Evolutionary conservation across 352 stramenopile genomes (phyloP).

Genomic region (Pythium sp.): DNA sequence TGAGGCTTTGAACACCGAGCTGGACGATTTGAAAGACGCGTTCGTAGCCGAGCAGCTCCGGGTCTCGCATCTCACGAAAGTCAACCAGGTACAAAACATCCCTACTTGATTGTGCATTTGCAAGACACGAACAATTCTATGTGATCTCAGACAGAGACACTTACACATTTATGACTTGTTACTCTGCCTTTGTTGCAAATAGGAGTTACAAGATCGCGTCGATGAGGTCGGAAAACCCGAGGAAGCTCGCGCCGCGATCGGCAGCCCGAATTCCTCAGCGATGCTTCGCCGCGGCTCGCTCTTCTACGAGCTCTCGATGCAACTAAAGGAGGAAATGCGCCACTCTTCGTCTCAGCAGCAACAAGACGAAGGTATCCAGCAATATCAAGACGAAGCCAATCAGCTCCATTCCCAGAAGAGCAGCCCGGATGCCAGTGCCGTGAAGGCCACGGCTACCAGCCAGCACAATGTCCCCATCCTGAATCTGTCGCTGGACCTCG

Average conservation of each 20-base stretch:
- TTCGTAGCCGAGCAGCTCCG: constrained; percentile 31
- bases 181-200: background rate
- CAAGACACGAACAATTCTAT: too few relatives aligned
- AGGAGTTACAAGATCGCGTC: constrained; percentile 29
- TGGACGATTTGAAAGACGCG: constrained; percentile 38
- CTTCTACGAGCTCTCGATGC: constrained; percentile 44
- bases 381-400: constrained; percentile 3
- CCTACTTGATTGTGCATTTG: background rate
- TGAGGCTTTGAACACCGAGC: constrained; percentile 21
- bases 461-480: background rate
- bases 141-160: too few relatives aligned
- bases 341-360: background rate
- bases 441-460: background rate
- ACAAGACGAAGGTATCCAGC: background rate
- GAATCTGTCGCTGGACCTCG: constrained; percentile 6
- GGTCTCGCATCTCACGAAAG: constrained; percentile 27
- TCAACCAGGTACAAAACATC: constrained; percentile 24
- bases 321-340: constrained; percentile 28
- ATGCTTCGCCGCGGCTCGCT: constrained; percentile 34
- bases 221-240: constrained; percentile 6
- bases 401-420: background rate
- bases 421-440: background rate
- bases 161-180: background rate
- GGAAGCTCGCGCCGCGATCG: background rate
- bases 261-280: constrained; percentile 8